Percentiles rank a stretch among this genome's conserved stretches.
These are phyloP conservation scores for Corymbia maculata DNA, from an alignment of 345 rosid species.

Conservation along the genomic window DNA sequence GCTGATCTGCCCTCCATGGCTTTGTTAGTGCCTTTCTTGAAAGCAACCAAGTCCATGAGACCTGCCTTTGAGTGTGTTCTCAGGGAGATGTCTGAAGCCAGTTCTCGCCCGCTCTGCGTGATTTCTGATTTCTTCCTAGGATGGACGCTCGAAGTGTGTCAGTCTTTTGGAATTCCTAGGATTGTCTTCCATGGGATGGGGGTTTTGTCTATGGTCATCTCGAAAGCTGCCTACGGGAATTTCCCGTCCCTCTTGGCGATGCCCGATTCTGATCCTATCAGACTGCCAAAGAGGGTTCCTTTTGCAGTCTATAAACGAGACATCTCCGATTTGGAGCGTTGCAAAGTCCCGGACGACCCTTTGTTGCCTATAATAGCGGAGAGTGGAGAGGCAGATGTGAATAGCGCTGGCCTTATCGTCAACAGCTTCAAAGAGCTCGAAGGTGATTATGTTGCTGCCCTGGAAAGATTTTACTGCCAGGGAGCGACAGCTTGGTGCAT, in stretches of 20 bases:
- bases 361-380: not conserved
- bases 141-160: constrained; percentile 6
- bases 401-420: constrained; percentile 8
- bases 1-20: constrained; percentile 11
- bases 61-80: constrained; percentile 12
- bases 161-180: constrained; percentile 9
- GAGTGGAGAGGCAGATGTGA: not conserved
- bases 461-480: not conserved
- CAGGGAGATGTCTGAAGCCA: not conserved
- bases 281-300: not conserved
- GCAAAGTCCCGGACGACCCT: not conserved
- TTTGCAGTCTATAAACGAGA: constrained; percentile 5
- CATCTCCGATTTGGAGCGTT: not conserved
- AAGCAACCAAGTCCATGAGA: constrained; percentile 4
- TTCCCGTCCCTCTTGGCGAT: not conserved
- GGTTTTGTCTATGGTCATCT: constrained; percentile 8
- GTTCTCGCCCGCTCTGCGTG: constrained; percentile 6
- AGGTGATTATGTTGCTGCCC: constrained; percentile 1
- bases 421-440: constrained; percentile 23
- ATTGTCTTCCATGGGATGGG: constrained; percentile 11
- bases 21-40: constrained; percentile 1
- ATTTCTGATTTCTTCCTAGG: constrained; percentile 13
- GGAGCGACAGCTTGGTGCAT: constrained; percentile 3
- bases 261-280: not conserved
- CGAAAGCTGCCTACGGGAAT: not conserved